Percentiles rank a stretch among this genome's conserved stretches.
phyloP scores from a whole-genome alignment of 2,329 filamentous ascomycete genomes.

The Epichloe typhina region DNA sequence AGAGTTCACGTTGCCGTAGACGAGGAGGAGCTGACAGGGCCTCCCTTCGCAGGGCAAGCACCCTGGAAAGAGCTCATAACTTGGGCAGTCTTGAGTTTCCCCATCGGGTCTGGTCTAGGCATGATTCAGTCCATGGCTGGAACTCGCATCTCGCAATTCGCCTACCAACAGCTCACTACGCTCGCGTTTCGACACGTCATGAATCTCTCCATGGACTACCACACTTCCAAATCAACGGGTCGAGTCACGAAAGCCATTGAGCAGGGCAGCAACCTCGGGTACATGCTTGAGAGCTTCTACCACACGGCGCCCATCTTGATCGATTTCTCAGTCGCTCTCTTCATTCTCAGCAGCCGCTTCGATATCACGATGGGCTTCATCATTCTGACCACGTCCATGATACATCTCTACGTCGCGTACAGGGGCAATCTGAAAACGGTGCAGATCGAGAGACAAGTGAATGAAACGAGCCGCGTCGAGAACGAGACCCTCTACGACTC shows the following conservation, averaged over 20 bases:
- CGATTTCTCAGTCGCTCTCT: conserved; percentile 33
- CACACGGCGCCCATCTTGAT: conserved; percentile 8
- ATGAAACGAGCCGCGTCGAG: conserved; percentile 7
- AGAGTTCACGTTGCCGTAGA: background rate
- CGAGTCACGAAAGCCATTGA: conserved; percentile 48
- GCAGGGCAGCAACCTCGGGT: conserved; percentile 44
- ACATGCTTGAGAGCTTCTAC: conserved; percentile 40
- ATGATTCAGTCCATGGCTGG: conserved; percentile 8
- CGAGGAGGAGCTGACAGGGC: background rate
- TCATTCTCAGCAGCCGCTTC: conserved; percentile 47
- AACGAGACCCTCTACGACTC: conserved; percentile 11
- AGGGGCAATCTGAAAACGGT: conserved; percentile 8
- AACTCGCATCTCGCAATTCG: conserved; percentile 13
- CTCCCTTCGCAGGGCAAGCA: background rate
- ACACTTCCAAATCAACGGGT: conserved; percentile 48
- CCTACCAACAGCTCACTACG: conserved; percentile 36
- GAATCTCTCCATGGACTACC: conserved; percentile 54
- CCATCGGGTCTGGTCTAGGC: background rate
- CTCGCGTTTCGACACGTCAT: conserved; percentile 53
- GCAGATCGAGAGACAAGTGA: conserved; percentile 5
- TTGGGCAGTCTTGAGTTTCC: conserved; percentile 9
- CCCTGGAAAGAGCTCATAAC: conserved; percentile 6
- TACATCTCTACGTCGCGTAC: conserved; percentile 8
- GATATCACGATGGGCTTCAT: conserved; percentile 11
- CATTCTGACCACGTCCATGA: conserved; percentile 9